Evolutionary conservation across 805 yeast genomes (phyloP).

Genomic region (Metschnikowia aberdeeniae): DNA sequence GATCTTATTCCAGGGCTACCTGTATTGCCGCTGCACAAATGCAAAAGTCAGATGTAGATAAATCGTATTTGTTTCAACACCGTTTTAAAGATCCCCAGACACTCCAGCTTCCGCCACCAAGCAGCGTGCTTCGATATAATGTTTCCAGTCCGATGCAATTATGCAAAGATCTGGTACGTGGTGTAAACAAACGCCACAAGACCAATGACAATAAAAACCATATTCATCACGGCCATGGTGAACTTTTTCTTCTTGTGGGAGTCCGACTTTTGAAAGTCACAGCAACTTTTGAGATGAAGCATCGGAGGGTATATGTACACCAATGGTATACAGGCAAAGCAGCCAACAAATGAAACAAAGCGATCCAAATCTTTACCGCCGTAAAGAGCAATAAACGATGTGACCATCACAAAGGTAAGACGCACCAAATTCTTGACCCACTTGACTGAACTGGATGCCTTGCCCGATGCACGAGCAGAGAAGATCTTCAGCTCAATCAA

Average conservation of each 20-base stretch:
- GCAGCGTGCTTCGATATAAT: not conserved
- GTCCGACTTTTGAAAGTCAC: conserved; percentile 21
- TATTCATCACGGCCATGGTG: conserved; percentile 43
- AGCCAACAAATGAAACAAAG: conserved; percentile 78
- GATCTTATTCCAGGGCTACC: too few species aligned
- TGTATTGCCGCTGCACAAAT: too few species aligned
- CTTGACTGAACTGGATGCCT: conserved; percentile 46
- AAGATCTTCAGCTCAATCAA: conserved; percentile 64
- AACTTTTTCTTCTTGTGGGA: conserved; percentile 28
- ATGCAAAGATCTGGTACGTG: conserved; percentile 32
- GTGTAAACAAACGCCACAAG: conserved; percentile 62
- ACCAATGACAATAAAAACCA: conserved; percentile 51
- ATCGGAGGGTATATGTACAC: conserved; percentile 85
- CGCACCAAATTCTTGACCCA: conserved; percentile 67
- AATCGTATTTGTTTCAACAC: too few species aligned
- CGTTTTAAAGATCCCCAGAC: too few species aligned
- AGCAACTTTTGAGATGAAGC: conserved; percentile 57
- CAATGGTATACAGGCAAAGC: conserved; percentile 81
- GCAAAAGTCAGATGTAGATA: too few species aligned
- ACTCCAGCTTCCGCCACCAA: too few species aligned
- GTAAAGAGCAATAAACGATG: conserved; percentile 56
- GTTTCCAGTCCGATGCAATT: not conserved
- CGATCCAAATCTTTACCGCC: conserved; percentile 69
- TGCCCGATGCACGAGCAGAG: conserved; percentile 47
- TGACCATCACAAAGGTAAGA: conserved; percentile 47